These are phyloP conservation scores for Effrenium voratum DNA, from an alignment of 73 alveolate genomes.

Conservation along the genomic window DNA sequence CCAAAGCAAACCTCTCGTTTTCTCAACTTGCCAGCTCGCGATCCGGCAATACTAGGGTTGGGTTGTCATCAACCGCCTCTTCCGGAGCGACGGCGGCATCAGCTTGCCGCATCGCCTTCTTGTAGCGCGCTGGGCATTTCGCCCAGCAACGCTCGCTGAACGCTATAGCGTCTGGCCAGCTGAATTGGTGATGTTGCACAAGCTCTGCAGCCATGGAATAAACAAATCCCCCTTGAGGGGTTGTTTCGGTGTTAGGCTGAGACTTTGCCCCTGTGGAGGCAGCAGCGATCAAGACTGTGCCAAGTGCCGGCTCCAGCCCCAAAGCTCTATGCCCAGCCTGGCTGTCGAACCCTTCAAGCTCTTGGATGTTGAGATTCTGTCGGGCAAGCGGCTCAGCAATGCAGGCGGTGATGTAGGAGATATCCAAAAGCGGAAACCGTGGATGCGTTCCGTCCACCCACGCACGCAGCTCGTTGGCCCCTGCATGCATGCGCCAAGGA, in stretches of 20 bases:
- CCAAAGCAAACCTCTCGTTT: too few species aligned
- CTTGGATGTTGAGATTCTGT: too few species aligned
- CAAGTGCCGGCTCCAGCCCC: conserved; percentile 19
- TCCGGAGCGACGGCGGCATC: background rate
- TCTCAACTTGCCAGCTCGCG: too few species aligned
- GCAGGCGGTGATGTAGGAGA: background rate
- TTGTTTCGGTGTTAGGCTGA: background rate
- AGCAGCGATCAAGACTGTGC: too few species aligned
- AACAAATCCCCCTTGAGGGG: background rate
- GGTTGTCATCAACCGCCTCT: background rate
- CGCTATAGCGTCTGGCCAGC: background rate
- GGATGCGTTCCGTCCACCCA: conserved; percentile 16
- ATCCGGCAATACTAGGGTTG: background rate
- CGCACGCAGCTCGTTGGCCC: background rate
- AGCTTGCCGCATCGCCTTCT: background rate
- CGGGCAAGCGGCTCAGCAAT: too few species aligned
- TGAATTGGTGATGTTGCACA: background rate
- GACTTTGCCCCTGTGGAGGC: too few species aligned
- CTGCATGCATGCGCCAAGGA: background rate
- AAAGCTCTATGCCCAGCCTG: background rate
- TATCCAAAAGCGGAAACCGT: background rate
- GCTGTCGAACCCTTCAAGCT: too few species aligned
- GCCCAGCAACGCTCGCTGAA: background rate
- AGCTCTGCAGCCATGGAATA: background rate
- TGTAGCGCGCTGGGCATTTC: background rate